Evolutionary conservation across 108 stramenopile species (phyloP).

Genomic region (Hondaea fermentalgiana): DNA sequence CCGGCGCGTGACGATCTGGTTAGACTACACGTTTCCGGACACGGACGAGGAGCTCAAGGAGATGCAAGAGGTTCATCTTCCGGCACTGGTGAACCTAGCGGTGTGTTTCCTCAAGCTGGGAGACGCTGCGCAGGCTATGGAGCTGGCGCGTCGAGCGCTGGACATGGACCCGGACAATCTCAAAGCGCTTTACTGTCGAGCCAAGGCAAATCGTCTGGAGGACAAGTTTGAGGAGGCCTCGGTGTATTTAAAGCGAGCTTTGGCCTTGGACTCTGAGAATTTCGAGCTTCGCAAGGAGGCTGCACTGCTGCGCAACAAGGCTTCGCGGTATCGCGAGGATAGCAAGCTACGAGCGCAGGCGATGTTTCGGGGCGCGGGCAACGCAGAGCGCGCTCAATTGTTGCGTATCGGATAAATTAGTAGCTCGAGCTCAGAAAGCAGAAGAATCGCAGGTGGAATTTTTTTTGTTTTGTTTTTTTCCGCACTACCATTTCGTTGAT

Average conservation of each 20-base stretch:
- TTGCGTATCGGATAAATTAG: too few relatives aligned
- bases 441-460: too few relatives aligned
- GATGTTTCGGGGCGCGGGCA: background rate
- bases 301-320: background rate
- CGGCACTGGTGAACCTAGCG: background rate
- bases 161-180: slow-evolving; percentile 58
- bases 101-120: background rate
- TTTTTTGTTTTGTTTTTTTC: too few relatives aligned
- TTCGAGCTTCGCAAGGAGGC: background rate
- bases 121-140: background rate
- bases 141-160: slow-evolving; percentile 28
- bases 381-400: too few relatives aligned
- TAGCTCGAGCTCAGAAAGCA: too few relatives aligned
- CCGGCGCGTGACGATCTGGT: background rate
- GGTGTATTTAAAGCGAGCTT: slow-evolving; percentile 51
- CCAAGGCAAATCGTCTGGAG: slow-evolving; percentile 52
- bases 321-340: background rate
- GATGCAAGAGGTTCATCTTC: background rate
- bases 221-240: slow-evolving; percentile 52
- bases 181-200: slow-evolving; percentile 72
- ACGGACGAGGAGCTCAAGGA: background rate
- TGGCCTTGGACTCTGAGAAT: slow-evolving; percentile 19
- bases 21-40: slow-evolving; percentile 7
- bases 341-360: background rate
- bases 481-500: too few relatives aligned